Percentiles rank a stretch among this genome's conserved stretches.
These are phyloP conservation scores for Fimicolochytrium jonesii DNA, from an alignment of 192 early-diverging fungal species.

Conservation along the genomic window DNA sequence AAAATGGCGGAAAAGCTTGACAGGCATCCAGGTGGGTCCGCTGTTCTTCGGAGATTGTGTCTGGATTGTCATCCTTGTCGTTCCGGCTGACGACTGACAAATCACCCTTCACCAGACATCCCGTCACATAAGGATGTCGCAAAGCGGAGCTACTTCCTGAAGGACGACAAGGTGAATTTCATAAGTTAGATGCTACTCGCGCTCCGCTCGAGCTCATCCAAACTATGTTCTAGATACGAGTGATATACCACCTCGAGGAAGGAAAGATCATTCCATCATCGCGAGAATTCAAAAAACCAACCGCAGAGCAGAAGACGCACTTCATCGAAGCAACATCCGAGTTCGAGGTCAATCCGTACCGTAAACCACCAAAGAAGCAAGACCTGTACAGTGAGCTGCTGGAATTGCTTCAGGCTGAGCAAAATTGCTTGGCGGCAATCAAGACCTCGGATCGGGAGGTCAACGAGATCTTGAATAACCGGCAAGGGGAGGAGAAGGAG, in stretches of 20 bases:
- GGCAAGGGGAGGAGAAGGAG: conserved; percentile 47
- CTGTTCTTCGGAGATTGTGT: background rate
- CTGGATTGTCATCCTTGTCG: background rate
- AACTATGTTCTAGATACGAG: conserved; percentile 36
- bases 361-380: conserved; percentile 50
- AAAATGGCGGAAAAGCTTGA: conserved; percentile 62
- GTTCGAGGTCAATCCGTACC: conserved; percentile 44
- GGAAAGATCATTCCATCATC: conserved; percentile 48
- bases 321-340: conserved; percentile 35
- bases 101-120: conserved; percentile 22
- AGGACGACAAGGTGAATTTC: conserved; percentile 41
- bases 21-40: conserved; percentile 34
- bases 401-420: conserved; percentile 40
- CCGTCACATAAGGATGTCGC: conserved; percentile 35
- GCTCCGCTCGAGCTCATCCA: background rate
- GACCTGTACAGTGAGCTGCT: conserved; percentile 49
- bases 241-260: conserved; percentile 48
- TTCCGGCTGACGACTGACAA: no score
- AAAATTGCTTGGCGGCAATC: conserved; percentile 43
- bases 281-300: conserved; percentile 52
- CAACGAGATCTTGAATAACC: conserved; percentile 41
- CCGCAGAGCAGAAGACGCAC: conserved; percentile 48
- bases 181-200: background rate
- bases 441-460: conserved; percentile 48
- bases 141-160: conserved; percentile 55